Conservation (phyloP, 768 basidiomycete genomes). For the Tricholoma furcatifolium region DNA sequence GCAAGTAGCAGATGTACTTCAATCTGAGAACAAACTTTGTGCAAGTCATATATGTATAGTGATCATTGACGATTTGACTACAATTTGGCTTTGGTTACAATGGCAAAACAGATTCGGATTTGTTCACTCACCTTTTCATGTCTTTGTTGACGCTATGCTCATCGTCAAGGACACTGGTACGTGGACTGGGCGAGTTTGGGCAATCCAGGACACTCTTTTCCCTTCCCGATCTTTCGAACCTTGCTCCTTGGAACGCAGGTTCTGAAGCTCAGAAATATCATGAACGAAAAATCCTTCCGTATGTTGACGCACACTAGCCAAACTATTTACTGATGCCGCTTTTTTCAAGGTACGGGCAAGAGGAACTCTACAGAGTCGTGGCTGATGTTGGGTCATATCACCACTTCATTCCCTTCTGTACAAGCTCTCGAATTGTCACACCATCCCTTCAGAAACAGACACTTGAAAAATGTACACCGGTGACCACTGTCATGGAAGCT, state of each 20-base stretch:
- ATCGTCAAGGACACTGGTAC: constrained; percentile 7
- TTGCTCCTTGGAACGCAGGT: constrained; percentile 34
- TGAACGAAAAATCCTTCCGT: constrained; percentile 89
- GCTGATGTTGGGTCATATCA: constrained; percentile 86
- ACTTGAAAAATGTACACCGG: constrained; percentile 24
- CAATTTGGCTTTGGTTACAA: neutral
- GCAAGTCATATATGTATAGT: no score
- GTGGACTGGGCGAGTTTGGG: neutral
- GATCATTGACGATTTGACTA: no score
- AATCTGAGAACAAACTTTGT: no score
- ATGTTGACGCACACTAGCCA: constrained; percentile 30
- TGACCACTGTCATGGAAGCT: constrained; percentile 60
- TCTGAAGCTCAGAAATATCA: constrained; percentile 64
- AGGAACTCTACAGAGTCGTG: constrained; percentile 83
- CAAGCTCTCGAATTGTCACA: constrained; percentile 61
- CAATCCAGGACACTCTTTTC: constrained; percentile 41
- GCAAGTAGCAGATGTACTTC: no score
- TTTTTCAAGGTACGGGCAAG: constrained; percentile 65
- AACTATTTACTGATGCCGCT: constrained; percentile 2
- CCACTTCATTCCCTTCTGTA: constrained; percentile 88
- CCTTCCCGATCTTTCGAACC: constrained; percentile 47
- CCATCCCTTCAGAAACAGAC: constrained; percentile 22
- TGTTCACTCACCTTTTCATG: constrained; percentile 5
- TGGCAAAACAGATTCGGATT: neutral
- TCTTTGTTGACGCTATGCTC: constrained; percentile 10